A percentile compares a stretch with the other conserved stretches of the same genome.
Evolutionary conservation across 495 filamentous ascomycete genomes (phyloP).

Genomic region (Aspergillus wentii): DNA sequence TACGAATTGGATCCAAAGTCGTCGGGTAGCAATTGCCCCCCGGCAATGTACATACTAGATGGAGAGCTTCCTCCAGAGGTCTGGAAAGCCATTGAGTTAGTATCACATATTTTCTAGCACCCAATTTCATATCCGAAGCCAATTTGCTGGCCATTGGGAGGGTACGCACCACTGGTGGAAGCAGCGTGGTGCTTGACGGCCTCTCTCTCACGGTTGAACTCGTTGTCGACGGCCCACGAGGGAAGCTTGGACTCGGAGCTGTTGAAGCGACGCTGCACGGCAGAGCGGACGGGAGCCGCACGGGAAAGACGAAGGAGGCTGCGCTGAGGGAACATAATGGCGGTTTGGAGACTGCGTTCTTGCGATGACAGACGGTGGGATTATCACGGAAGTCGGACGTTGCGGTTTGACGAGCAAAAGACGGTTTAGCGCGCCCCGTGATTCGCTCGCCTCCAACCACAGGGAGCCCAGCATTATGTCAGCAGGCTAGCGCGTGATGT

Average conservation of each 20-base stretch:
- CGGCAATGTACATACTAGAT: slow-evolving; percentile 67
- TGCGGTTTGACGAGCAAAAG: slow-evolving; percentile 25
- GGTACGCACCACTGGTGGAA: slow-evolving; percentile 65
- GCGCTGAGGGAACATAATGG: slow-evolving; percentile 61
- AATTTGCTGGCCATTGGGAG: too few relatives aligned
- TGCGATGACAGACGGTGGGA: slow-evolving; percentile 14
- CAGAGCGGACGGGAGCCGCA: slow-evolving; percentile 50
- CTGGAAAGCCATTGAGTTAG: slow-evolving; percentile 48
- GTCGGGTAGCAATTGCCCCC: slow-evolving; percentile 3
- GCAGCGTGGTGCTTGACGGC: slow-evolving; percentile 83
- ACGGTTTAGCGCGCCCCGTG: slow-evolving; percentile 41
- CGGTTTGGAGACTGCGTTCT: slow-evolving; percentile 9
- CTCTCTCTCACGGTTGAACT: slow-evolving; percentile 80
- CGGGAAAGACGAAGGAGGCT: slow-evolving; percentile 55
- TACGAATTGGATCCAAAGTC: slow-evolving; percentile 2
- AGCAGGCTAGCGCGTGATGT: slow-evolving; percentile 29
- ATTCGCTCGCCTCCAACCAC: slow-evolving; percentile 24
- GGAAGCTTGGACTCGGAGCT: slow-evolving; percentile 44
- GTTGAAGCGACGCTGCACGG: slow-evolving; percentile 64
- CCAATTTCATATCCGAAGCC: not conserved
- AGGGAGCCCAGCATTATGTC: slow-evolving; percentile 27
- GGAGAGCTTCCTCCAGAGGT: slow-evolving; percentile 89
- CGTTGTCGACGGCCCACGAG: slow-evolving; percentile 67
- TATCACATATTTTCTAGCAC: slow-evolving; percentile 4
- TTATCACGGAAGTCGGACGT: slow-evolving; percentile 24